Base-by-base conservation (phyloP, 106 monocot genomes). In the Alisma plantagoaquatica region DNA sequence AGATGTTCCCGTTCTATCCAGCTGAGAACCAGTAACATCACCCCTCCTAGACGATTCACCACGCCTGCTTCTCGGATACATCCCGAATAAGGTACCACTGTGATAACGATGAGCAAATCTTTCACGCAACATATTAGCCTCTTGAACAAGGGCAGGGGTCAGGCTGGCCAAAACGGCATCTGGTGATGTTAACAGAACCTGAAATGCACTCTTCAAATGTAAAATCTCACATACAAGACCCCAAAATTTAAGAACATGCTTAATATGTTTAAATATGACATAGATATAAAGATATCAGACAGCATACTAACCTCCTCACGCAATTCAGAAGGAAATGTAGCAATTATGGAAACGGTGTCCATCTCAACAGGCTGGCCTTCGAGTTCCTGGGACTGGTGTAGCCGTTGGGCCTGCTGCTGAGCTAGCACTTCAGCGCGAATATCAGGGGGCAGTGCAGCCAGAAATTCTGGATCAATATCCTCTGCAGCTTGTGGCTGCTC, bases 291-390 rank as follows among this genome's bases (percentile, higher is more conserved):
- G 41, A 44, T 27, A n/a, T 19, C 10, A 10, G n/a, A 14, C 12
- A 27, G 7, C 28, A 1, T 1, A 27, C 16, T 26, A 63, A 83
- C 98, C 98, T 99, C 98, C 73, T 99, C 98, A 23, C 98, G 75
- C 42, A 99, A 74, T 54, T 99, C 98, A 51, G 89, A 90, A 59
- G 98, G 98, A 66, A 99, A 90, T 66, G 98, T 99, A 59, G 98
- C 98, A 53, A 99, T 90, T 56, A 99, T 99, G 31, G 98, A 99
- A 61, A 99, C 90, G 20, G 98, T 82, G 60, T 99, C 98, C 98
- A 99, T 99, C 63, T 99, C 98, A 63, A 99, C 98, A 51, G 98
- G 98, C 32, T 99, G 98, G 55, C 98, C 98, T 67, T 90, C 98
- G 49, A 99, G 62, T 51, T 99, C 90, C 38, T 91, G 98, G 23